Conservation (phyloP, 2,329 filamentous ascomycete species). For the Diaporthe destruens region DNA sequence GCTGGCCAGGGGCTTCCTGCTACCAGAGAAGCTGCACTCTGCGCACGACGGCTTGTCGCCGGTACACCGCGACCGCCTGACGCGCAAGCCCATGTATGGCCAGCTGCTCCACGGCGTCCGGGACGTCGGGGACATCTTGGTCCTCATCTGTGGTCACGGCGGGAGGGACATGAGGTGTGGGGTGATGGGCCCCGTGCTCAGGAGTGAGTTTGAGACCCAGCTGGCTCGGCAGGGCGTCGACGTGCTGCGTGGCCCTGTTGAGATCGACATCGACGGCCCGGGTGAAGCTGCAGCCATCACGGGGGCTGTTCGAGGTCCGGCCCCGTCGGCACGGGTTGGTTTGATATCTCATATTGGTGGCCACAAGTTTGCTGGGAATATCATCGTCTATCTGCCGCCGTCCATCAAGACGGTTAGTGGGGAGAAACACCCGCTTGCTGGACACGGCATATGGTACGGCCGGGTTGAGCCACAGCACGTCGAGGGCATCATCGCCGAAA, state of each 20-base stretch:
- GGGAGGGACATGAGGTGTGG: constrained; percentile 87
- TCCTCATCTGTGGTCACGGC: constrained; percentile 91
- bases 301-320: constrained; percentile 41
- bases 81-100: constrained; percentile 65
- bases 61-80: constrained; percentile 66
- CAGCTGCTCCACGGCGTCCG: constrained; percentile 67
- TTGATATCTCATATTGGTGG: constrained; percentile 85
- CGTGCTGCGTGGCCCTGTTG: constrained; percentile 61
- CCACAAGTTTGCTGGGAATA: constrained; percentile 88
- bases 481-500: constrained; percentile 80
- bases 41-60: constrained; percentile 71
- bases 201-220: constrained; percentile 75
- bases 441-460: constrained; percentile 86
- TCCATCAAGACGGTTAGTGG: constrained; percentile 55
- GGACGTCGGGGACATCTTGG: constrained; percentile 75
- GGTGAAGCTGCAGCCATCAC: constrained; percentile 45
- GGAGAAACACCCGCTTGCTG: constrained; percentile 69
- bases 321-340: constrained; percentile 69
- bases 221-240: constrained; percentile 63
- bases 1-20: constrained; percentile 74
- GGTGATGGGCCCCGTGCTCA: constrained; percentile 79
- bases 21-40: constrained; percentile 72
- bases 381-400: constrained; percentile 83
- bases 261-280: constrained; percentile 54
- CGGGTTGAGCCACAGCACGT: constrained; percentile 81